Evolutionary conservation across 1,139 yeast species (phyloP).

Genomic region (Debaryomycetaceae sp.): DNA sequence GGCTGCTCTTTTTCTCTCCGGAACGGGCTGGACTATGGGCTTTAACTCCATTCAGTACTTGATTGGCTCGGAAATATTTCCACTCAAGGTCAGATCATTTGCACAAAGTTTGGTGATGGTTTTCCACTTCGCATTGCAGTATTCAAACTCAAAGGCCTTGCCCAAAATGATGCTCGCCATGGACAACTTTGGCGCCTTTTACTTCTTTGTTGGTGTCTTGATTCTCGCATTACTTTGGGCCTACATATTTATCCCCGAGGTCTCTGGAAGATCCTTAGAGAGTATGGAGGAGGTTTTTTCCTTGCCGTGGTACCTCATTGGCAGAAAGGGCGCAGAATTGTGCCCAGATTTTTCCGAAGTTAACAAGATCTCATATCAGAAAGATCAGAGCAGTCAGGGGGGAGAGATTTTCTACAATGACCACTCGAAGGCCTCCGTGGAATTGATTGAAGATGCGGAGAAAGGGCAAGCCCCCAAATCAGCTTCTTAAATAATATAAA

Average conservation of each 20-base stretch:
- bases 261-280: conserved; percentile 50
- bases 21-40: conserved; percentile 61
- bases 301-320: conserved; percentile 55
- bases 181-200: conserved; percentile 50
- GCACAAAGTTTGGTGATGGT: conserved; percentile 55
- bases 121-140: conserved; percentile 56
- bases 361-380: conserved; percentile 20
- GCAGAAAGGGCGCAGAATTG: conserved; percentile 46
- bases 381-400: conserved; percentile 11
- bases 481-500: neutral
- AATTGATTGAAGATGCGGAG: conserved; percentile 4
- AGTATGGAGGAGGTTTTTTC: conserved; percentile 53
- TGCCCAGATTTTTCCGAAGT: conserved; percentile 52
- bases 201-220: conserved; percentile 46
- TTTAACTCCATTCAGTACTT: conserved; percentile 58
- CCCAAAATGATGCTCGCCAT: conserved; percentile 48
- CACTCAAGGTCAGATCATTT: conserved; percentile 48
- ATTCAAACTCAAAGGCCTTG: conserved; percentile 54
- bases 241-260: conserved; percentile 52
- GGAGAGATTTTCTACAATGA: conserved; percentile 13
- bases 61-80: conserved; percentile 56
- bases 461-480: neutral
- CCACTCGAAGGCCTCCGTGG: conserved; percentile 3
- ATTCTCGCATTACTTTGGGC: conserved; percentile 41
- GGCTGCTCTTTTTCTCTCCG: conserved; percentile 49